Conservation (phyloP, 495 filamentous ascomycete species). For the Penicillium psychrofluorescens region DNA sequence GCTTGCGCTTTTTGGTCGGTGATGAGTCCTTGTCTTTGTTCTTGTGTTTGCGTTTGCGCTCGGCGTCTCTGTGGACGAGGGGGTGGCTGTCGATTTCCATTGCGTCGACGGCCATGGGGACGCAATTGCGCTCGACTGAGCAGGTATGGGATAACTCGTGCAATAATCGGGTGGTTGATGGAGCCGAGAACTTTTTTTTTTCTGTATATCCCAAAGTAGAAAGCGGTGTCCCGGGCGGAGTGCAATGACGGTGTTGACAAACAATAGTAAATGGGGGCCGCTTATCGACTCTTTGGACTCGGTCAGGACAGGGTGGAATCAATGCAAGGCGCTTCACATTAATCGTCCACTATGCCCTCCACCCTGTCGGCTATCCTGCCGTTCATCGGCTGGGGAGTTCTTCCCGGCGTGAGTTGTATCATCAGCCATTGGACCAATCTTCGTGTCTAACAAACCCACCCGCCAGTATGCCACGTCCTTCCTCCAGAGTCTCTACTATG, state of each 20-base stretch:
- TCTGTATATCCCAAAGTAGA: constrained; percentile 13
- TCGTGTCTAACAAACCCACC: not conserved
- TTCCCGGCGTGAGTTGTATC: constrained; percentile 56
- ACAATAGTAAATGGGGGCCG: no score
- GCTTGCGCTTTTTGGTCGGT: constrained; percentile 46
- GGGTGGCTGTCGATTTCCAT: constrained; percentile 35
- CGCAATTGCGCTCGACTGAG: constrained; percentile 19
- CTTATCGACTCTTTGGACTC: no score
- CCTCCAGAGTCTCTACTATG: constrained; percentile 76
- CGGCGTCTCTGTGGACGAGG: constrained; percentile 6
- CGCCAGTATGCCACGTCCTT: constrained; percentile 68
- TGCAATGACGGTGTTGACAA: no score
- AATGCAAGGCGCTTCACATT: no score
- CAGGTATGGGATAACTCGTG: constrained; percentile 1
- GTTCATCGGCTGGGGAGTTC: constrained; percentile 70
- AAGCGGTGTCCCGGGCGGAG: constrained; percentile 19
- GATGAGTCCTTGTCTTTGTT: constrained; percentile 38
- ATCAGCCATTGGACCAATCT: no score
- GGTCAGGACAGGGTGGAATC: no score
- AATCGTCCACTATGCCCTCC: constrained; percentile 8
- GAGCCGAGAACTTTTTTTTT: constrained; percentile 24
- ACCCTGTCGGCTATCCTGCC: constrained; percentile 52
- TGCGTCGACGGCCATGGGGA: constrained; percentile 32
- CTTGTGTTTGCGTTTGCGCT: constrained; percentile 49
- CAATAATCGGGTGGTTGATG: not conserved